Percentiles rank a stretch among this genome's conserved stretches.
Evolutionary conservation across 345 rosid species (phyloP).

Genomic region (Carallia brachiata): DNA sequence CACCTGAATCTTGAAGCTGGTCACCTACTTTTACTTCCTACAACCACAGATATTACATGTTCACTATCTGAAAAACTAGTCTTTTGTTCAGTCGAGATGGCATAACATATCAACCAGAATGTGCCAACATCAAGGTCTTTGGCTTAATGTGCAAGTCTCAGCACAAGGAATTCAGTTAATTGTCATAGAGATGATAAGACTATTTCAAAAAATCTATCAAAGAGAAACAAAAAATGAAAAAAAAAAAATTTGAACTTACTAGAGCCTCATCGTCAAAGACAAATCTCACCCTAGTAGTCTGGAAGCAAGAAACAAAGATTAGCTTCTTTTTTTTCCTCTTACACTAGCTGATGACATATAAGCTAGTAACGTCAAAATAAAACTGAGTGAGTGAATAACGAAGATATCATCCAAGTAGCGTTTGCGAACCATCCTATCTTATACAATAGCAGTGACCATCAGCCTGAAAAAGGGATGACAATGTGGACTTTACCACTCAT

Average conservation of each 20-base stretch:
- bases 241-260: slow-evolving; percentile 40
- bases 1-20: slow-evolving; percentile 65
- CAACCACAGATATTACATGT: slow-evolving; percentile 10
- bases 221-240: not conserved
- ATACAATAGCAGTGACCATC: too few relatives aligned
- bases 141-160: not conserved
- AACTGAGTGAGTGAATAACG: not conserved
- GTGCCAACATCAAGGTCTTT: not conserved
- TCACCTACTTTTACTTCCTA: slow-evolving; percentile 75
- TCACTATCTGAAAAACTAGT: not conserved
- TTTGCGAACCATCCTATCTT: too few relatives aligned
- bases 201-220: not conserved
- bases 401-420: not conserved
- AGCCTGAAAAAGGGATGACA: too few relatives aligned
- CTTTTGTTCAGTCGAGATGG: not conserved
- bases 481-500: too few relatives aligned
- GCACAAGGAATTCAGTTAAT: too few relatives aligned
- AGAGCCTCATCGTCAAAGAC: slow-evolving; percentile 65
- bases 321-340: not conserved
- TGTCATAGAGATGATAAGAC: not conserved
- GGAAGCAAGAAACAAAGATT: slow-evolving; percentile 25
- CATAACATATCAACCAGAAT: not conserved
- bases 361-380: not conserved
- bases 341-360: not conserved
- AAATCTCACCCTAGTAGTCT: slow-evolving; percentile 75